These are phyloP conservation scores for Bipolaris gigantea DNA, from an alignment of 2,329 filamentous ascomycete species.

Conservation along the genomic window DNA sequence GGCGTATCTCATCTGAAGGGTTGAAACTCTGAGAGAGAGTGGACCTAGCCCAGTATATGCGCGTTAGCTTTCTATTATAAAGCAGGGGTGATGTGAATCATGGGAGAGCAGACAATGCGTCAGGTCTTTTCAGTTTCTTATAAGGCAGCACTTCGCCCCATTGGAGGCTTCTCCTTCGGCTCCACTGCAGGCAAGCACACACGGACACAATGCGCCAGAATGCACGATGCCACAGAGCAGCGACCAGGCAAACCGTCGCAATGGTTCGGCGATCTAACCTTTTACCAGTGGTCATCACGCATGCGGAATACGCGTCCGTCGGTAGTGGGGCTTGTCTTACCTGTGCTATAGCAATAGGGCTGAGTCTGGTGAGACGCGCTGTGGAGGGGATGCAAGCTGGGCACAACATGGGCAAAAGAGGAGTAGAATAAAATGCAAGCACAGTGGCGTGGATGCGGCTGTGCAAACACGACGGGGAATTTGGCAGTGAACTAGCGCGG, in stretches of 20 bases:
- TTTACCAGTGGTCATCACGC: constrained; percentile 40
- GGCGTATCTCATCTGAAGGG: constrained; percentile 4
- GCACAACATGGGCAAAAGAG: neutral
- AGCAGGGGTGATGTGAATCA: neutral
- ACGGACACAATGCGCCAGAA: constrained; percentile 4
- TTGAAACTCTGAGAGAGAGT: neutral
- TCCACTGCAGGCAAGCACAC: constrained; percentile 6
- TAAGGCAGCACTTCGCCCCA: constrained; percentile 31
- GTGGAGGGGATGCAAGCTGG: neutral
- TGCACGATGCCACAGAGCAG: constrained; percentile 6
- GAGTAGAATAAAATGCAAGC: neutral
- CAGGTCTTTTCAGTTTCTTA: constrained; percentile 27
- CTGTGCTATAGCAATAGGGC: neutral
- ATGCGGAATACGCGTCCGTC: neutral
- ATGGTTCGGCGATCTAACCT: constrained; percentile 34
- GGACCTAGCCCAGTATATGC: neutral
- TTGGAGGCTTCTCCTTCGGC: constrained; percentile 28
- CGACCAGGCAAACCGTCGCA: constrained; percentile 27
- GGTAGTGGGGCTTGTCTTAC: constrained; percentile 6
- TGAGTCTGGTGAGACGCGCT: neutral
- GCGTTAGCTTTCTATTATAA: neutral
- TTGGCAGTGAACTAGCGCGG: neutral
- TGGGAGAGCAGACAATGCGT: neutral
- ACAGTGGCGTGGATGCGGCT: neutral
- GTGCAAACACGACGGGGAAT: neutral